Evolutionary conservation across 805 yeast genomes (phyloP), one percentile per base, ranked within the genome.

Genomic region (Candida takata): DNA sequence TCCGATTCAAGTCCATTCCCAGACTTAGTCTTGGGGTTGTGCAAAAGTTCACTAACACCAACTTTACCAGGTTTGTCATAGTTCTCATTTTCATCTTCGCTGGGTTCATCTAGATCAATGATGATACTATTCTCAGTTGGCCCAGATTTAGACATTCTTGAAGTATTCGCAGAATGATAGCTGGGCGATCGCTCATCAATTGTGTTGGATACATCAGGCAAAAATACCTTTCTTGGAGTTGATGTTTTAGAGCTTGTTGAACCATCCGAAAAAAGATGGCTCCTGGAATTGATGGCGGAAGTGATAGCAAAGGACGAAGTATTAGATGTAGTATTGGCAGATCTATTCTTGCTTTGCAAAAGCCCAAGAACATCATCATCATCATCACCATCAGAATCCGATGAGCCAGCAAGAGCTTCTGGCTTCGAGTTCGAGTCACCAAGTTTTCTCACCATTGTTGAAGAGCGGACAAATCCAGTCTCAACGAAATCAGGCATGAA

Each of bases 401-500:
- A 19, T 9, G 30, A 27, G 4, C 23, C 16, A 26, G 21, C 33
- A 6, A 17, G 35, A 4, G 41, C 47, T 8, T 42, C 44, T 13
- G 28, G 10, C 23, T 10, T 20, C 23, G 31, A 21, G 20, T 21
- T 24, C 14, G 7, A 27, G 6, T 23, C 30, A 14, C 38, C 46
- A 15, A 46, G 27, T 37, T 61, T 62, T 23, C 57, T 55, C 0
- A 78, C 69, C 50, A 80, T 46, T 5, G 55, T 54, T 3, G 73
- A 65, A 1, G 77, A 85, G 16, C 61, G 59, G 25, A 63, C 62
- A 45, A 83, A 81, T 0, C 86, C 88, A 1, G 79, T 70, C 27
- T 68, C 72, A 5, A 75, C 88, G 48, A 75, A 67, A 44, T 78
- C 83, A 0, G 92, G 92, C 84, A 82, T 77, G 54, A 76, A 77